These are phyloP conservation scores for Calocybe cyanea DNA, from an alignment of 768 basidiomycete species.

Conservation along the genomic window DNA sequence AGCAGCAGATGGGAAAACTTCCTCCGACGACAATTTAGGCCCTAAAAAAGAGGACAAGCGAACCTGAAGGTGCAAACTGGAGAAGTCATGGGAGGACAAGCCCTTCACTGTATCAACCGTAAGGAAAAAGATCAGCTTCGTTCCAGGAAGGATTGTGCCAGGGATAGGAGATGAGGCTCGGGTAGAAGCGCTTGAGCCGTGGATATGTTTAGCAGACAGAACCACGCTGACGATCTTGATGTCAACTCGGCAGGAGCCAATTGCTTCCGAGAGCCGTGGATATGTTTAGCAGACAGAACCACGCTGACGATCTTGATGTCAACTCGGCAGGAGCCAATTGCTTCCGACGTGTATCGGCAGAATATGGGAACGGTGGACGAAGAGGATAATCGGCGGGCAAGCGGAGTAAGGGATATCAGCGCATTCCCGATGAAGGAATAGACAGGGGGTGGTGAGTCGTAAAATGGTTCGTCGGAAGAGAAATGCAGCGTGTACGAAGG, in stretches of 20 bases:
- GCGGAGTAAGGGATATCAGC: slow-evolving; percentile 73
- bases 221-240: slow-evolving; percentile 76
- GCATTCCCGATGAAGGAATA: slow-evolving; percentile 94
- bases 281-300: slow-evolving; percentile 53
- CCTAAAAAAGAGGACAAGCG: slow-evolving; percentile 87
- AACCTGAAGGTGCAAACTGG: slow-evolving; percentile 80
- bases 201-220: slow-evolving; percentile 53
- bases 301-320: slow-evolving; percentile 79
- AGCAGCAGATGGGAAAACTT: slow-evolving; percentile 72
- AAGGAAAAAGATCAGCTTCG: slow-evolving; percentile 81
- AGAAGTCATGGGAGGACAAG: slow-evolving; percentile 86
- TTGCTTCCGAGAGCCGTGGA: slow-evolving; percentile 94
- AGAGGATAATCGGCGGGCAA: slow-evolving; percentile 73
- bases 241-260: slow-evolving; percentile 88
- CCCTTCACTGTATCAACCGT: slow-evolving; percentile 88
- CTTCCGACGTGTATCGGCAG: slow-evolving; percentile 91
- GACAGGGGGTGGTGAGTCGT: slow-evolving; percentile 79
- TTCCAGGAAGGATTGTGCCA: slow-evolving; percentile 62
- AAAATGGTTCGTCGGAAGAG: slow-evolving; percentile 90
- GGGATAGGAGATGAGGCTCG: slow-evolving; percentile 75
- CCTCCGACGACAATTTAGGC: slow-evolving; percentile 62
- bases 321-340: slow-evolving; percentile 91
- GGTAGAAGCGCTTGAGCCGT: slow-evolving; percentile 63
- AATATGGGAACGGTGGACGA: slow-evolving; percentile 83
- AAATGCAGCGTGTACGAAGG: slow-evolving; percentile 95